Evolutionary conservation across 1,139 yeast species (phyloP), one percentile per base, ranked within the genome.

Genomic region (Suhomyces chickasaworum): DNA sequence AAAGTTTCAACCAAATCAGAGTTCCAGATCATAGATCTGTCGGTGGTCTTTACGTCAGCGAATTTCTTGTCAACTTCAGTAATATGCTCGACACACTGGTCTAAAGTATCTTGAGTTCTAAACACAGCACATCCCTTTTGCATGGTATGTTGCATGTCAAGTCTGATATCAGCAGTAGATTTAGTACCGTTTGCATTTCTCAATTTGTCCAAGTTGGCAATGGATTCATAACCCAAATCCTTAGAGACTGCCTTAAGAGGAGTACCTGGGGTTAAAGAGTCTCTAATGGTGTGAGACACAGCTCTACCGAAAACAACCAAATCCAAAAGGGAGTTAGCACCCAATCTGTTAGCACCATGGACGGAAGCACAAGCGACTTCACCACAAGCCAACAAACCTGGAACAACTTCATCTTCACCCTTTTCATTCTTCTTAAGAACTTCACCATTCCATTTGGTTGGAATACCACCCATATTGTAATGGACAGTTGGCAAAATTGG

Each of bases 391-490:
- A 83, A 81, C 62, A 93, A 80, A 63, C 99, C 99, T 61, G 95
- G 95, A 53, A 93, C 95, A 59, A 88, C 82, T 66, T 80, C 83
- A 68, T 93, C 99, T 63, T 91, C 83, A 62, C 99, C 99, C 58
- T 87, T 81, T 63, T 81, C 90, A 65, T 86, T 89, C 62, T 86
- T 69, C 48, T 89, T 89, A 58, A 93, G 71, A 42, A 84, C 97
- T 76, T 93, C 97, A 78, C 98, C 98, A 60, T 86, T 87, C 88
- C 90, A 93, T 70, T 86, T 89, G 60, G 99, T 93, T 70, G 99
- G 99, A 58, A 93, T 88, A 84, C 99, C 99, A 71, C 99, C 99
- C 99, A 93, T 93, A 75, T 93, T 93, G 80, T 93, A 93, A 75
- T 93, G 99, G 54, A 93, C 99, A 54, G 99, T 93, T 61, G 99